A percentile compares a stretch with the other conserved stretches of the same genome.
Conservation (phyloP, 345 rosid genomes). For the Kernera saxatilis region DNA sequence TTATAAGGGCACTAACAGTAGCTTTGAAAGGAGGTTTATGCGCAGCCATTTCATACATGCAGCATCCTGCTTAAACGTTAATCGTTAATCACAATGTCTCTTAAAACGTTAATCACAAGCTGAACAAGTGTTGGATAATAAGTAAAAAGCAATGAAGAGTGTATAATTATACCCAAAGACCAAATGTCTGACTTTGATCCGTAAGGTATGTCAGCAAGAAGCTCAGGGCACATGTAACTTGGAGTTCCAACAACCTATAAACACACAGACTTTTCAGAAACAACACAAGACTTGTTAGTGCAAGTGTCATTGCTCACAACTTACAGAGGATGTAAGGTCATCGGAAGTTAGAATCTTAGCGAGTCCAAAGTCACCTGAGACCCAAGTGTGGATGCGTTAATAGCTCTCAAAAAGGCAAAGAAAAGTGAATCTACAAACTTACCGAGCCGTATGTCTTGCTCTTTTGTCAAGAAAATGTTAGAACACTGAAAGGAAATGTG, state of each 20-base stretch:
- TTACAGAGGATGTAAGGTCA: slow-evolving; percentile 93
- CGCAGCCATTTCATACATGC: slow-evolving; percentile 90
- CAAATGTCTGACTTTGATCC: slow-evolving; percentile 99
- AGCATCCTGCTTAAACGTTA: slow-evolving; percentile 90
- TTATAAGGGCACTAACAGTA: slow-evolving; percentile 52
- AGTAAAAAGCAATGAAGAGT: background rate
- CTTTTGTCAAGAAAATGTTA: slow-evolving; percentile 89
- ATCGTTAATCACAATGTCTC: background rate
- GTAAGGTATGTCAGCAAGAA: slow-evolving; percentile 94
- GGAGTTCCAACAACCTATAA: slow-evolving; percentile 96
- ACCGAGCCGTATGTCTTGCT: slow-evolving; percentile 88
- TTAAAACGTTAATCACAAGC: background rate
- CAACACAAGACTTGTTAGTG: background rate
- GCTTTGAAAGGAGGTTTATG: slow-evolving; percentile 93
- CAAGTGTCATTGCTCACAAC: slow-evolving; percentile 21
- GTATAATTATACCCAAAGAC: slow-evolving; percentile 66
- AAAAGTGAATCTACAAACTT: slow-evolving; percentile 1
- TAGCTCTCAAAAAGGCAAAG: background rate
- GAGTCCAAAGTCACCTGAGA: slow-evolving; percentile 95
- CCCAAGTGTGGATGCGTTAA: background rate
- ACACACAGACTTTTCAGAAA: slow-evolving; percentile 2
- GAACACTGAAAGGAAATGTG: slow-evolving; percentile 63
- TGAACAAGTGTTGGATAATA: background rate
- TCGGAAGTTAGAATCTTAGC: slow-evolving; percentile 89
- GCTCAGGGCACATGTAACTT: slow-evolving; percentile 99